Conservation (phyloP, 2,329 filamentous ascomycete genomes). For the Cladosporium sp. region DNA sequence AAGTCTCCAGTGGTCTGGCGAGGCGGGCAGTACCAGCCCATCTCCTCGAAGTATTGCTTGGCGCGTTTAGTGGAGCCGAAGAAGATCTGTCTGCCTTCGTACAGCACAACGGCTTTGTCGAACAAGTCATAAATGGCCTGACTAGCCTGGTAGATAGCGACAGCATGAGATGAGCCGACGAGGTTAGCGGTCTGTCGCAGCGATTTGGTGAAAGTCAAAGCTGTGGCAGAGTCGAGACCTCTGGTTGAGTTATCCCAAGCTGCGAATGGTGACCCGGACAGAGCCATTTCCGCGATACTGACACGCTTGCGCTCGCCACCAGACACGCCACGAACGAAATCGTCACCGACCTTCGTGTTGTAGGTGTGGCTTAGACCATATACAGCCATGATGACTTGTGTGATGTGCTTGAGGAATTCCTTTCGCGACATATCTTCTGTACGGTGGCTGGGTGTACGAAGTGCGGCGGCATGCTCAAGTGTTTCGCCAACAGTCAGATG, state of each 20-base stretch:
- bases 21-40: slow-evolving; percentile 64
- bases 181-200: slow-evolving; percentile 50
- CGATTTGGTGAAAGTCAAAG: slow-evolving; percentile 55
- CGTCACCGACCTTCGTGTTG: slow-evolving; percentile 54
- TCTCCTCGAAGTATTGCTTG: slow-evolving; percentile 61
- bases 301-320: slow-evolving; percentile 54
- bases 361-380: slow-evolving; percentile 54
- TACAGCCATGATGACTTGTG: slow-evolving; percentile 50
- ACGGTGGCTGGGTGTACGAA: slow-evolving; percentile 46
- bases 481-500: slow-evolving; percentile 56
- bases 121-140: slow-evolving; percentile 60
- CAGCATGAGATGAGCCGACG: slow-evolving; percentile 47
- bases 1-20: slow-evolving; percentile 68
- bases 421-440: slow-evolving; percentile 35
- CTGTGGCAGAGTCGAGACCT: slow-evolving; percentile 54
- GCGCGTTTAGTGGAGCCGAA: slow-evolving; percentile 62
- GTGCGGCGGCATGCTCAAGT: slow-evolving; percentile 52
- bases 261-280: slow-evolving; percentile 37
- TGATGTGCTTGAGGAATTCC: slow-evolving; percentile 44
- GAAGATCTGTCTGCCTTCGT: slow-evolving; percentile 74
- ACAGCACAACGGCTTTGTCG: slow-evolving; percentile 70
- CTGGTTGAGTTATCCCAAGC: slow-evolving; percentile 47
- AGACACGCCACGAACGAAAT: slow-evolving; percentile 58
- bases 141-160: slow-evolving; percentile 55
- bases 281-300: slow-evolving; percentile 52